These are phyloP conservation scores for Fraxinus floribunda DNA, from an alignment of 305 asterid species.

Conservation along the genomic window DNA sequence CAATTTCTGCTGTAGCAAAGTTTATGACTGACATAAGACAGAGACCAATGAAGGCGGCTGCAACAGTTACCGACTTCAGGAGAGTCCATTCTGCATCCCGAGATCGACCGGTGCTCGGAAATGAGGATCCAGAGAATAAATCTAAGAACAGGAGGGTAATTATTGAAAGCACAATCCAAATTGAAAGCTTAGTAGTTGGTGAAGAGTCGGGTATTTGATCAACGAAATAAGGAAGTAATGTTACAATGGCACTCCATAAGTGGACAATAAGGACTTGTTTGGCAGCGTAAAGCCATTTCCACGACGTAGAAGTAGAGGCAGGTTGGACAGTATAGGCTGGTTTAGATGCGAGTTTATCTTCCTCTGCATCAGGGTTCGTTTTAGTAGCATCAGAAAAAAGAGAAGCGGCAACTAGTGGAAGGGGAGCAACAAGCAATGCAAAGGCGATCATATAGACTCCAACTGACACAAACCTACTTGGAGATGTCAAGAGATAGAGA, in stretches of 20 bases:
- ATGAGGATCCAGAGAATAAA: conserved; percentile 37
- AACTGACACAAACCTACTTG: conserved; percentile 78
- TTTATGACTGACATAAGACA: conserved; percentile 89
- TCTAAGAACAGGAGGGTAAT: conserved; percentile 48
- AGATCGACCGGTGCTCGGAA: conserved; percentile 23
- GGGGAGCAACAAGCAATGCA: conserved; percentile 78
- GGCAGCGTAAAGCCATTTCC: conserved; percentile 89
- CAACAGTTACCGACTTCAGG: conserved; percentile 68
- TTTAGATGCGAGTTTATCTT: conserved; percentile 29
- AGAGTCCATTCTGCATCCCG: conserved; percentile 59
- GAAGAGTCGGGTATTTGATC: conserved; percentile 46
- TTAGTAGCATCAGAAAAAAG: conserved; percentile 56
- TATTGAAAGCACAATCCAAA: conserved; percentile 50
- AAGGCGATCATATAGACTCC: conserved; percentile 96
- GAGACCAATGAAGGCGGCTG: conserved; percentile 79
- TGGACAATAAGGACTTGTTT: conserved; percentile 63
- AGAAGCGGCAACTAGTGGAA: conserved; percentile 87
- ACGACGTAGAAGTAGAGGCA: conserved; percentile 46
- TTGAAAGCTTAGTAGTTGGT: conserved; percentile 45
- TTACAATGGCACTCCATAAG: conserved; percentile 70
- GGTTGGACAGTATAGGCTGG: conserved; percentile 30
- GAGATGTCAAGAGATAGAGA: conserved; percentile 78
- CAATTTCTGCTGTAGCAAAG: conserved; percentile 88
- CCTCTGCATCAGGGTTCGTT: conserved; percentile 16
- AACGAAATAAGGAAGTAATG: conserved; percentile 65